Evolutionary conservation across 805 yeast species (phyloP).

Genomic region (Candida ipomoeae): DNA sequence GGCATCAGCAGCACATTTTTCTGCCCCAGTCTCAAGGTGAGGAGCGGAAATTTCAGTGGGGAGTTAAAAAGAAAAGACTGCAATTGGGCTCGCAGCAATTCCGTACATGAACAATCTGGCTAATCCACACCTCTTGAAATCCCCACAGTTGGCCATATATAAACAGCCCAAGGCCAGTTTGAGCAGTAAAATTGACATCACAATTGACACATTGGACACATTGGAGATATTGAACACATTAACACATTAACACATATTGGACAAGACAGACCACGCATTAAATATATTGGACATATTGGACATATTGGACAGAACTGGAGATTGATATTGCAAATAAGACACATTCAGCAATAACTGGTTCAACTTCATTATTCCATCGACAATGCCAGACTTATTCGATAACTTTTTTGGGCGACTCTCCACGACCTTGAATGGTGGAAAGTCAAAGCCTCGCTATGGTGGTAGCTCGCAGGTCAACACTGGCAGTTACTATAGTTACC

Average conservation of each 20-base stretch:
- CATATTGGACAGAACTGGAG: neutral
- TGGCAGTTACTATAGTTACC: conserved; percentile 36
- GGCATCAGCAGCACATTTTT: neutral
- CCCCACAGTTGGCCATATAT: conserved; percentile 1
- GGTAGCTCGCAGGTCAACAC: conserved; percentile 33
- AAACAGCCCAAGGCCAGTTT: neutral
- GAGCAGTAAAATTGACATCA: neutral
- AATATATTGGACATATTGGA: neutral
- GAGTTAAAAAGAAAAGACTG: conserved; percentile 3
- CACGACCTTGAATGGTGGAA: conserved; percentile 32
- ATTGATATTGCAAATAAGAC: too few species aligned
- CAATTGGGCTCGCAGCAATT: neutral
- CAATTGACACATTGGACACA: neutral
- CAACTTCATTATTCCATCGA: neutral
- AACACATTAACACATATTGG: neutral
- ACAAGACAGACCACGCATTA: neutral
- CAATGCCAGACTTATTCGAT: conserved; percentile 37
- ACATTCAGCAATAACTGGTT: too few species aligned
- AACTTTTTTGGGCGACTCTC: conserved; percentile 33
- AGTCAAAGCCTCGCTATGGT: conserved; percentile 28
- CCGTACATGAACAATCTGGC: neutral
- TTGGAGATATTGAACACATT: neutral
- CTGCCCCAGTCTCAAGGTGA: neutral
- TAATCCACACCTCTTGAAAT: neutral
- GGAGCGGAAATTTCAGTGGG: neutral